Conservation (phyloP, 2,329 filamentous ascomycete species). For the Diplodia mutila region DNA sequence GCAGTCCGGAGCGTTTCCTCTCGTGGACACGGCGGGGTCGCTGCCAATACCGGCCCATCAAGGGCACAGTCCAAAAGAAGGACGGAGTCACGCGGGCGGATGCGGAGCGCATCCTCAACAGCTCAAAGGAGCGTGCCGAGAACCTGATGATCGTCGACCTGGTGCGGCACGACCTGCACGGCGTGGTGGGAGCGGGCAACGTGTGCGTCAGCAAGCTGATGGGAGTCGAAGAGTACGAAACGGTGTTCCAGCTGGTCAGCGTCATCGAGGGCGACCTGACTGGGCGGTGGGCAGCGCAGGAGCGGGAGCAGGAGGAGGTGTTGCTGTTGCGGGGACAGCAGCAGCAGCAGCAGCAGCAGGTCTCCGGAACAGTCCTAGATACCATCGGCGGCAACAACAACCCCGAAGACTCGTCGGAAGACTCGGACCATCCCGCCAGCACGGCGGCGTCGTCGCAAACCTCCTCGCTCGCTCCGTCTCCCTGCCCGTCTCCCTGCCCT, state of each 20-base stretch:
- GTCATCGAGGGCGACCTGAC: conserved; percentile 70
- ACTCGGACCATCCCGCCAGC: not conserved
- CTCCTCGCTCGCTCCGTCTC: not conserved
- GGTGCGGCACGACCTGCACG: conserved; percentile 89
- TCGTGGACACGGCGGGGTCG: conserved; percentile 64
- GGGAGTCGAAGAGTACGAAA: conserved; percentile 86
- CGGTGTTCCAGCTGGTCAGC: conserved; percentile 88
- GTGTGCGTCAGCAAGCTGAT: conserved; percentile 79
- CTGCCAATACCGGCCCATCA: conserved; percentile 89
- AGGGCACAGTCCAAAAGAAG: conserved; percentile 88
- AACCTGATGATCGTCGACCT: conserved; percentile 98
- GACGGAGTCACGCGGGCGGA: conserved; percentile 68
- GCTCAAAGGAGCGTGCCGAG: conserved; percentile 90
- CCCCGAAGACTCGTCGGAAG: not conserved
- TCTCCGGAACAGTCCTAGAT: too few species aligned
- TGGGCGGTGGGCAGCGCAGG: not conserved
- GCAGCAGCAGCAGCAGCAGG: too few species aligned
- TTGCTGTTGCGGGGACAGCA: not conserved
- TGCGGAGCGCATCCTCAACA: conserved; percentile 72
- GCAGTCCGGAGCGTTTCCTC: conserved; percentile 88
- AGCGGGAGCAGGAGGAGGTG: not conserved
- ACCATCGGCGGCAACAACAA: not conserved
- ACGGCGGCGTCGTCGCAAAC: not conserved
- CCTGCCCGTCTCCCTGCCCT: not conserved
- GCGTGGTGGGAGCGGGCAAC: conserved; percentile 74